Evolutionary conservation across 148 eudicot species (phyloP).

Genomic region (Rhododendron ferrugineum): DNA sequence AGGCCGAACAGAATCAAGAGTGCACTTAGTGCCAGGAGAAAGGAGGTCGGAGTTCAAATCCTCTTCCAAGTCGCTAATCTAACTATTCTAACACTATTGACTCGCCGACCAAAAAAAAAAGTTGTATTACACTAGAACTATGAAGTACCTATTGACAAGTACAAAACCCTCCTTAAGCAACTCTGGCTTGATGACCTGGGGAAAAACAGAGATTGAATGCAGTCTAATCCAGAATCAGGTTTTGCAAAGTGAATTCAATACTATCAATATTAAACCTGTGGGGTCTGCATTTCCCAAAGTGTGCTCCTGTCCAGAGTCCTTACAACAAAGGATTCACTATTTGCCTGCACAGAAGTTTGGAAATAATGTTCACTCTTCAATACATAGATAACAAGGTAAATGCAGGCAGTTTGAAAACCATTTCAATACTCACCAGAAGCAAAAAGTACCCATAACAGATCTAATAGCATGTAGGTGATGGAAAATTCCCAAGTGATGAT

Average conservation of each 20-base stretch:
- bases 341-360: conserved; percentile 48
- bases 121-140: background rate
- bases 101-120: background rate
- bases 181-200: conserved; percentile 81
- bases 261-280: conserved; percentile 53
- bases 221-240: background rate
- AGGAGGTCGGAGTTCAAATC: background rate
- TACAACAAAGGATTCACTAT: conserved; percentile 62
- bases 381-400: background rate
- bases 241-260: background rate
- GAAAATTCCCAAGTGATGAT: background rate
- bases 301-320: conserved; percentile 84
- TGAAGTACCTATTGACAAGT: conserved; percentile 74
- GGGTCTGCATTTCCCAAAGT: conserved; percentile 99
- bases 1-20: background rate
- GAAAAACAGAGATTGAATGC: background rate
- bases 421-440: background rate
- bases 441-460: background rate
- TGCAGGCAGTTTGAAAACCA: background rate
- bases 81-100: background rate
- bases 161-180: conserved; percentile 88
- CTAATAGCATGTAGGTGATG: background rate
- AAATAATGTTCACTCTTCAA: background rate
- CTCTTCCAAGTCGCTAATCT: background rate
- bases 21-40: too few relatives aligned